phyloP scores from a whole-genome alignment of 2,329 filamentous ascomycete species.

The Hymenoscyphus fraxineus region DNA sequence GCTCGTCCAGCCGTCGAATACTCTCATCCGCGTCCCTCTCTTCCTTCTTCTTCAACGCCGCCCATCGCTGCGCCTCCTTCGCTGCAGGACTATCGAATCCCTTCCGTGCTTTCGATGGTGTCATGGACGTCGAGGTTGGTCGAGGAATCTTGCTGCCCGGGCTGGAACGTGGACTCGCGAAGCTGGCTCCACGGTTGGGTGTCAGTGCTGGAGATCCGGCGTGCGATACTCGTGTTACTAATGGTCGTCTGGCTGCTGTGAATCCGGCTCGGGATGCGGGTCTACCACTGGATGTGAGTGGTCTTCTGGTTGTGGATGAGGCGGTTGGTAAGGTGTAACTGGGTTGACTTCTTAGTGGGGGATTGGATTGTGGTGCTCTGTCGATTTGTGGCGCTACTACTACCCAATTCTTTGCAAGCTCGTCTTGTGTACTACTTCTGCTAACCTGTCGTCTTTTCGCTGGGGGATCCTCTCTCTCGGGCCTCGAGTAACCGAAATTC shows the following conservation, averaged over 20 bases:
- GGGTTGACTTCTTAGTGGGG: conserved; percentile 16
- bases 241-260: conserved; percentile 23
- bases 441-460: conserved; percentile 47
- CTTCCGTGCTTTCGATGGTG: background rate
- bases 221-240: conserved; percentile 42
- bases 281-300: conserved; percentile 14
- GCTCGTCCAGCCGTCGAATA: conserved; percentile 74
- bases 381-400: conserved; percentile 46
- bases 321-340: conserved; percentile 30
- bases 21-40: conserved; percentile 76
- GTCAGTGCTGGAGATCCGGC: conserved; percentile 43
- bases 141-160: conserved; percentile 25
- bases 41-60: conserved; percentile 66
- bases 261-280: conserved; percentile 29
- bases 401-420: conserved; percentile 67
- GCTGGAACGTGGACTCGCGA: conserved; percentile 47
- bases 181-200: conserved; percentile 48
- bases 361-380: conserved; percentile 15
- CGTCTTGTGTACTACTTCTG: conserved; percentile 42
- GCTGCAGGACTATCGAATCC: conserved; percentile 36
- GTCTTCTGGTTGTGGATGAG: conserved; percentile 23
- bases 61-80: conserved; percentile 68
- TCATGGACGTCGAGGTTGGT: conserved; percentile 11
- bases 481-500: conserved; percentile 38
- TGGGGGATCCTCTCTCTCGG: conserved; percentile 39